Base-by-base conservation (phyloP, 73 alveolate species). In the Paraurostyla sp. region DNA sequence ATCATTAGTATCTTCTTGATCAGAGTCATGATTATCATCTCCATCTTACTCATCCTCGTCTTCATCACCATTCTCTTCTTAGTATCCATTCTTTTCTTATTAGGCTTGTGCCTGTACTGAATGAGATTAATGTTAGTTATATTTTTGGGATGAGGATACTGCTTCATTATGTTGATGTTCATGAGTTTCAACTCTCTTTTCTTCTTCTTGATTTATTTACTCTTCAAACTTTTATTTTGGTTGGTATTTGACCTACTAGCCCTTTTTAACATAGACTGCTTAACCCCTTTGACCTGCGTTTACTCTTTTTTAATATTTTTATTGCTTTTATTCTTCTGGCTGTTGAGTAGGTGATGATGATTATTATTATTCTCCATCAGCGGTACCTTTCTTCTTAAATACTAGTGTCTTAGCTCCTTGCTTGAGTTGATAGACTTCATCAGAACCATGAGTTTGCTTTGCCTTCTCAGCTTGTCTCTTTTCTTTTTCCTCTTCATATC, bases 1-100 rank as follows among this genome's bases (percentile, higher is more conserved):
- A n/a, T 75, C 87, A 43, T 75, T 43, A 46, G 84, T 69, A 22
- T 69, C 84, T 41, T 69, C 84, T 38, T 69, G 45, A 41, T 69
- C 87, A 3, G 69, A 43, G 16, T 75, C 75, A 75, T 11, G 56
- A 46, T 75, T 38, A 9, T 7, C 40, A 46, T 43, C 6, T 69
- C 22, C 65, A 36, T 36, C 58, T 32, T 25, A 68, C 69, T 69
- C 62, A 35, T 36, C 85, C 40, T 33, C 57, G 32, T n/a, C 85
- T 36, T 43, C 49, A 4, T 69, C 4, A 7, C 40, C 25, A 22
- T 48, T 51, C 48, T 50, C 43, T 20, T 22, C 87, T 48, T 22
- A 46, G 40, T 27, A 80, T 13, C 13, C 54, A 63, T 7, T 16
- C 7, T 25, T 60, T 11, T 63, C 42, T 63, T 63, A 30, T 63